phyloP scores from a whole-genome alignment of 208 protist species.

The Balamuthia mandrillaris region DNA sequence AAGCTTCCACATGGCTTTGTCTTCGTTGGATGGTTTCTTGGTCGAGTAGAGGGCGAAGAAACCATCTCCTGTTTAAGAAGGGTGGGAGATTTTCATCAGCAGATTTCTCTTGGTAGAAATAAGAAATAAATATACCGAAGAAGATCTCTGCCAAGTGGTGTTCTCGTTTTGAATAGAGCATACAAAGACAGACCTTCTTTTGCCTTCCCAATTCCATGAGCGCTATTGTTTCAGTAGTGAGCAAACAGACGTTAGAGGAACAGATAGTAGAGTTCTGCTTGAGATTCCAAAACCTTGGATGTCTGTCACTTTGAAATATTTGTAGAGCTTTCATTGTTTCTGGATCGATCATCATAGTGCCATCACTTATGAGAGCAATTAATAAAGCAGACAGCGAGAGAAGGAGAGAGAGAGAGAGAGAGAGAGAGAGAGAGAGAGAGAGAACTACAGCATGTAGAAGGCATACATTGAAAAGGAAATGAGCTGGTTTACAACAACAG shows the following conservation, averaged over 20 bases:
- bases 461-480: not conserved
- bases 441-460: too few species aligned
- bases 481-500: not conserved
- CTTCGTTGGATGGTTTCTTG: not conserved
- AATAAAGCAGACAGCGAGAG: too few species aligned
- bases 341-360: not conserved
- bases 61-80: conserved; percentile 26
- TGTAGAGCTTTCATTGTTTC: conserved; percentile 16
- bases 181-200: conserved; percentile 35
- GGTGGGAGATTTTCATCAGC: too few species aligned
- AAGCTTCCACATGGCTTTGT: not conserved
- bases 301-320: not conserved
- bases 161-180: not conserved
- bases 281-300: conserved; percentile 30
- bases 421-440: too few species aligned
- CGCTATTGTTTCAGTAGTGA: not conserved
- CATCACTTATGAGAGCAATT: too few species aligned
- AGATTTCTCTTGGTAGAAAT: not conserved
- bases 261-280: too few species aligned
- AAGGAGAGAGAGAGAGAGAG: too few species aligned
- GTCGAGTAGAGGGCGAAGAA: not conserved
- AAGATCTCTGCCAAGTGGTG: not conserved
- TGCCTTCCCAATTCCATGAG: conserved; percentile 4
- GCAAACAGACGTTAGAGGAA: not conserved
- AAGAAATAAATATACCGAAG: conserved; percentile 7